Conservation (phyloP, 768 basidiomycete genomes). For the Kwoniella pini region DNA sequence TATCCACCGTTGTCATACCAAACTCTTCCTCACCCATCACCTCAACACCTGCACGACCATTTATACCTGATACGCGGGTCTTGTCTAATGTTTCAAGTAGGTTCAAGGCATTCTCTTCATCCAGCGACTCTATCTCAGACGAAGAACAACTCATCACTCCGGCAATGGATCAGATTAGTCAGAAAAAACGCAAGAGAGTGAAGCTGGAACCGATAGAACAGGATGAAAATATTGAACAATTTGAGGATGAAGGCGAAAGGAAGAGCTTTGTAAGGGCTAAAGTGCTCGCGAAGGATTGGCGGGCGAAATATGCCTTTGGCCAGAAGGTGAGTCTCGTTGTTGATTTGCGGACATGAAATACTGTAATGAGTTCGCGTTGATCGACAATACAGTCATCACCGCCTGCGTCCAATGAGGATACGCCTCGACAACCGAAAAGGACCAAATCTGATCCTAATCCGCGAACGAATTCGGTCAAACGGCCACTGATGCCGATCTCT, state of each 20-base stretch:
- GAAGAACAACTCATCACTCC: slow-evolving; percentile 35
- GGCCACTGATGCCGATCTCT: slow-evolving; percentile 3
- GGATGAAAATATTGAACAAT: slow-evolving; percentile 8
- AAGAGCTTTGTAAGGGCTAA: slow-evolving; percentile 29
- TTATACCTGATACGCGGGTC: background rate
- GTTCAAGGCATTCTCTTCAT: background rate
- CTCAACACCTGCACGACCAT: background rate
- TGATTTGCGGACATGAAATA: background rate
- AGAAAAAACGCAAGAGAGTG: slow-evolving; percentile 19
- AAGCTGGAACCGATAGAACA: slow-evolving; percentile 11
- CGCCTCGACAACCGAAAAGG: slow-evolving; percentile 2
- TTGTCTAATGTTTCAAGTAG: background rate
- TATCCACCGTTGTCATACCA: slow-evolving; percentile 18
- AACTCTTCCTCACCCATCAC: slow-evolving; percentile 19
- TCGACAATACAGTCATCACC: slow-evolving; percentile 9
- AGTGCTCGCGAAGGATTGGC: slow-evolving; percentile 37
- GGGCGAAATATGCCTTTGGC: slow-evolving; percentile 31
- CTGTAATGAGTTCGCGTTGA: background rate
- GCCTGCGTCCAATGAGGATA: slow-evolving; percentile 2
- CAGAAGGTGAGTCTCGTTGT: slow-evolving; percentile 11
- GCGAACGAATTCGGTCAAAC: background rate
- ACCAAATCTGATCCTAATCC: slow-evolving; percentile 9
- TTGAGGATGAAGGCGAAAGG: slow-evolving; percentile 17
- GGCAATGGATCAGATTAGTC: slow-evolving; percentile 2
- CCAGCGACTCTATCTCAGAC: slow-evolving; percentile 35